A percentile compares a stretch with the other conserved stretches of the same genome.
phyloP scores from a whole-genome alignment of 306 rosid species.

The Lagenaria siceraria region DNA sequence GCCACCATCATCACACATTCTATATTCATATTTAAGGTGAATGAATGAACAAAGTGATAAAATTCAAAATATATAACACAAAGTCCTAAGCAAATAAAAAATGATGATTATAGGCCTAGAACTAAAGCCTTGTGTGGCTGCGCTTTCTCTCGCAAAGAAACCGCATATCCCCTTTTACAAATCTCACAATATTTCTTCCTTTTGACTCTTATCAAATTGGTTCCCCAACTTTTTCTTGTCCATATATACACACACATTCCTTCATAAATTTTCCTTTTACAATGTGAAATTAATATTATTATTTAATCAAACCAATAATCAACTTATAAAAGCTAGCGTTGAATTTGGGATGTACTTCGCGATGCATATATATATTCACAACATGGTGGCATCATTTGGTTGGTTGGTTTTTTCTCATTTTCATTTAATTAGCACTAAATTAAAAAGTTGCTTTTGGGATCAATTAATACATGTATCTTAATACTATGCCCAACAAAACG shows the following conservation, averaged over 20 bases:
- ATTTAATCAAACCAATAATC: background rate
- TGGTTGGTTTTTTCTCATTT: no score
- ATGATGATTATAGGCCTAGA: background rate
- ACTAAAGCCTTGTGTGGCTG: background rate
- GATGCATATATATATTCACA: background rate
- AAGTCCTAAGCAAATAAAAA: background rate
- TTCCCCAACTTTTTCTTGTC: background rate
- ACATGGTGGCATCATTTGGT: background rate
- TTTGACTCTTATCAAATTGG: background rate
- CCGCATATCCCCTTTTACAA: no score
- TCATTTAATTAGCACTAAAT: no score
- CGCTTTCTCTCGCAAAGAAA: no score
- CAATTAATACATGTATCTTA: no score
- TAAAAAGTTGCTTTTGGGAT: no score
- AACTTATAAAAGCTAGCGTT: background rate
- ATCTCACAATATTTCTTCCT: background rate
- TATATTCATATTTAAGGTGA: background rate
- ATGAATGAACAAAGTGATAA: background rate
- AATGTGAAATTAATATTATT: background rate
- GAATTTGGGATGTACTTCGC: background rate
- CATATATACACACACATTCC: background rate
- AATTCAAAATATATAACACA: background rate
- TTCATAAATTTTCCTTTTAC: no score
- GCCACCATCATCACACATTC: background rate
- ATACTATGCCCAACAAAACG: no score